phyloP scores from a whole-genome alignment of 768 basidiomycete genomes.

The Kwoniella shandongensis region DNA sequence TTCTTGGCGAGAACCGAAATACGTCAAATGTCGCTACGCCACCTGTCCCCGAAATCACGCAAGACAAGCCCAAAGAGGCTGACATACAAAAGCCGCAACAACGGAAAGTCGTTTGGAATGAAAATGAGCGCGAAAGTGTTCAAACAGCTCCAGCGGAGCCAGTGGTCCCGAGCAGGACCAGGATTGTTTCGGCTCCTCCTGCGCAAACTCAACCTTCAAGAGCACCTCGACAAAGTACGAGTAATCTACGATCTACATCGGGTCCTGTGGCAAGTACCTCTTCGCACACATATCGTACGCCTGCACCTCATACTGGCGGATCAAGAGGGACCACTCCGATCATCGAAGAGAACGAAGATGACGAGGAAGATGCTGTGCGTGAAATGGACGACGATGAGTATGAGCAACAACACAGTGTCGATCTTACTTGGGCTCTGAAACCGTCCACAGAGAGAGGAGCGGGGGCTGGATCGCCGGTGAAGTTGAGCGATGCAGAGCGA shows the following conservation, averaged over 20 bases:
- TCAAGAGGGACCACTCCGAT: constrained; percentile 10
- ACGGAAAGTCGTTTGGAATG: background rate
- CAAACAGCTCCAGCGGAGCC: constrained; percentile 5
- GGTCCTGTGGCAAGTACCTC: background rate
- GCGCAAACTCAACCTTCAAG: constrained; percentile 4
- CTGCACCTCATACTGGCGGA: background rate
- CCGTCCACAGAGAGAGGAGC: background rate
- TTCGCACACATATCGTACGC: background rate
- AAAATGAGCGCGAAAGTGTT: background rate
- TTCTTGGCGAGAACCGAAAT: constrained; percentile 12
- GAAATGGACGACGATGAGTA: constrained; percentile 1
- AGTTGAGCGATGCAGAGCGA: background rate
- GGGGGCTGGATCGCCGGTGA: background rate
- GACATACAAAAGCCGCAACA: background rate
- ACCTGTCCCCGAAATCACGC: background rate
- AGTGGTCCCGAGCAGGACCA: background rate
- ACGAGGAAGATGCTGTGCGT: background rate
- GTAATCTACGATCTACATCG: constrained; percentile 1
- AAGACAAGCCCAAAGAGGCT: background rate
- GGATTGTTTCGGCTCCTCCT: background rate
- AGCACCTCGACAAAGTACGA: background rate
- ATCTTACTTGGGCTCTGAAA: constrained; percentile 26
- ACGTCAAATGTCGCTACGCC: constrained; percentile 4
- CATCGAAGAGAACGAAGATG: constrained; percentile 16
- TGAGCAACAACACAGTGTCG: background rate